Evolutionary conservation across 2,329 filamentous ascomycete genomes (phyloP), one percentile per base, ranked within the genome.

Genomic region (Paramyrothecium roridum): DNA sequence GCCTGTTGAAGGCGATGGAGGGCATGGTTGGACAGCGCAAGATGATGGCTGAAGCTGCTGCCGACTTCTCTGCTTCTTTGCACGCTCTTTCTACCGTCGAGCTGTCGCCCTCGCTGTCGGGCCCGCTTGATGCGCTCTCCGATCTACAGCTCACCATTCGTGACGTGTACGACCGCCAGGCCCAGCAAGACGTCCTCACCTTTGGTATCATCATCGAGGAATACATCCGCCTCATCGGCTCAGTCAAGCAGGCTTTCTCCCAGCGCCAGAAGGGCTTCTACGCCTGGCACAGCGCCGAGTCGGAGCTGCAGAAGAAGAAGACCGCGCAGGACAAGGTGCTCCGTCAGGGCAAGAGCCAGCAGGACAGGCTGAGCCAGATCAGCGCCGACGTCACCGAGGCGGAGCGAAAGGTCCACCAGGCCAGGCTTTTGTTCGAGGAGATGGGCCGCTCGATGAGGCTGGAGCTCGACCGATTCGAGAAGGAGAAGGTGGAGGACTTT

Each of bases 401-500:
- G 3, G 95, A 99, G 78, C 84, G 91, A 64, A 93, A 91, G 70
- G 91, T 96, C 1, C 91, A 98, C 70, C 92, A 96, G 71, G 90
- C 92, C 1, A 80, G 93, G 53, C 75, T 98, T 56, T 75, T 97
- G 48, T 99, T 99, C 66, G 95, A 99, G 62, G 95, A 99, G 67
- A 98, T 99, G 93, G 95, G 95, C 16, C 83, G 92, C 13, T 76
- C 97, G 67, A 95, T 99, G 92, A 86, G 91, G 57, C 82, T 81
- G 37, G 95, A 99, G 73, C 80, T 99, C 62, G 95, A 98, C 66
- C 83, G 93, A 19, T 99, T 99, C 67, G 95, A 99, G 76, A 85
- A 84, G 65, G 95, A 99, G 75, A 99, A 99, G 79, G 95, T 99
- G 3, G 95, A 99, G 70, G 95, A 99, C 70, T 99, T 99, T 74